A percentile compares a stretch with the other conserved stretches of the same genome.
phyloP scores from a whole-genome alignment of 768 basidiomycete genomes.

The Boletus rubropictus region DNA sequence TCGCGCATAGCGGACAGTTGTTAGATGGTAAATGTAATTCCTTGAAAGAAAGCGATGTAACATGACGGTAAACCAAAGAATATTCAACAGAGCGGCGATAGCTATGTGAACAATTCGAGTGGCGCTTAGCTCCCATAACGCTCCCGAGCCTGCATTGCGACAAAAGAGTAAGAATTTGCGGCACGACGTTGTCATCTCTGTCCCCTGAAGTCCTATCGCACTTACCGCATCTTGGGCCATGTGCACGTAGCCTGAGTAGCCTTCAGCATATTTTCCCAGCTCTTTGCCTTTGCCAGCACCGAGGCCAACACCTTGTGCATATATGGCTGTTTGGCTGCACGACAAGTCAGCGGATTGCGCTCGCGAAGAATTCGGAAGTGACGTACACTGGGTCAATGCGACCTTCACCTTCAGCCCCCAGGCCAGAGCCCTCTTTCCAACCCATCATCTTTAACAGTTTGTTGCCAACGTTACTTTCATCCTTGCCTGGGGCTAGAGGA shows the following conservation, averaged over 20 bases:
- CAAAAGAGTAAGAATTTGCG: constrained; percentile 23
- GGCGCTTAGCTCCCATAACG: constrained; percentile 29
- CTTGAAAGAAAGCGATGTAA: constrained; percentile 8
- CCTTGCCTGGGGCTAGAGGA: constrained; percentile 65
- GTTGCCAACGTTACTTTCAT: constrained; percentile 85
- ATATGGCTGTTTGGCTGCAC: constrained; percentile 73
- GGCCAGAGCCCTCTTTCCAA: constrained; percentile 85
- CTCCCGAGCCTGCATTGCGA: constrained; percentile 32
- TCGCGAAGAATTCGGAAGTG: background rate
- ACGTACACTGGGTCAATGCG: constrained; percentile 79
- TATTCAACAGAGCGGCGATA: constrained; percentile 2
- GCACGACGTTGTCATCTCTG: constrained; percentile 16
- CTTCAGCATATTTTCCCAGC: constrained; percentile 63
- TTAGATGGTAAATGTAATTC: constrained; percentile 17
- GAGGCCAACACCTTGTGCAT: constrained; percentile 80
- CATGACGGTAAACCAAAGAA: constrained; percentile 13
- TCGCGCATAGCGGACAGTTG: background rate
- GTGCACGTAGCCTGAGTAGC: constrained; percentile 63
- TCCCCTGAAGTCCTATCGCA: constrained; percentile 17
- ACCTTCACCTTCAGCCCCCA: constrained; percentile 79
- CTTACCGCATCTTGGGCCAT: constrained; percentile 69
- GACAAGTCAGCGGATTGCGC: constrained; percentile 7
- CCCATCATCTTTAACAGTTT: constrained; percentile 97
- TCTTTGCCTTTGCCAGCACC: constrained; percentile 92
- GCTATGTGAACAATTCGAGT: constrained; percentile 9